A percentile compares a stretch with the other conserved stretches of the same genome.
phyloP scores from a whole-genome alignment of 345 rosid species.

The Pistacia vera region DNA sequence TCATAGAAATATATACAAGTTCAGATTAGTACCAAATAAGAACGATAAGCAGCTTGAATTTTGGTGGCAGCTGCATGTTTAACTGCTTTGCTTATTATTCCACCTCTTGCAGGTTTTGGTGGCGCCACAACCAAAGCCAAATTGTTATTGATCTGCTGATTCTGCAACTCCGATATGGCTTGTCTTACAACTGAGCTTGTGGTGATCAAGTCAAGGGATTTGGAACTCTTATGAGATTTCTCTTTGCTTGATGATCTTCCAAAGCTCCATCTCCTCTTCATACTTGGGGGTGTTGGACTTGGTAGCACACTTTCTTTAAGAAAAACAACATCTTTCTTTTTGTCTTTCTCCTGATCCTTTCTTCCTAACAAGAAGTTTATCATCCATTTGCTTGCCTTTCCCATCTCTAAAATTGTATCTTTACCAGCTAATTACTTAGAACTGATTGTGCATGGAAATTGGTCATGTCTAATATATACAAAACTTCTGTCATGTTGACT shows the following conservation, averaged over 20 bases:
- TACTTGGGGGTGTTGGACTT: constrained; percentile 24
- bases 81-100: constrained; percentile 22
- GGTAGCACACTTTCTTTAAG: constrained; percentile 14
- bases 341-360: constrained; percentile 38
- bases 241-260: constrained; percentile 46
- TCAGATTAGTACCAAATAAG: constrained; percentile 43
- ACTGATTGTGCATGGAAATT: neutral
- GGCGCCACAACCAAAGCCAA: constrained; percentile 13
- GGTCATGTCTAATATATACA: constrained; percentile 5
- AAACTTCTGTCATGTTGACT: constrained; percentile 19
- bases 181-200: constrained; percentile 21
- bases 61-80: constrained; percentile 55
- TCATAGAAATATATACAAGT: neutral
- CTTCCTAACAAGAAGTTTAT: constrained; percentile 52
- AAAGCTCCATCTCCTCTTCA: constrained; percentile 63
- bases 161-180: constrained; percentile 10
- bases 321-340: constrained; percentile 21
- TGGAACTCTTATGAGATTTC: constrained; percentile 26
- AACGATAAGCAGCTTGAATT: constrained; percentile 63
- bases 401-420: constrained; percentile 32
- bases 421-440: neutral
- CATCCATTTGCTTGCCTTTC: constrained; percentile 61
- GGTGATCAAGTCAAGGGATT: constrained; percentile 38
- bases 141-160: constrained; percentile 7
- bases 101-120: constrained; percentile 1